These are phyloP conservation scores for Kokia cookei DNA, from an alignment of 441 rosid genomes.

Conservation along the genomic window DNA sequence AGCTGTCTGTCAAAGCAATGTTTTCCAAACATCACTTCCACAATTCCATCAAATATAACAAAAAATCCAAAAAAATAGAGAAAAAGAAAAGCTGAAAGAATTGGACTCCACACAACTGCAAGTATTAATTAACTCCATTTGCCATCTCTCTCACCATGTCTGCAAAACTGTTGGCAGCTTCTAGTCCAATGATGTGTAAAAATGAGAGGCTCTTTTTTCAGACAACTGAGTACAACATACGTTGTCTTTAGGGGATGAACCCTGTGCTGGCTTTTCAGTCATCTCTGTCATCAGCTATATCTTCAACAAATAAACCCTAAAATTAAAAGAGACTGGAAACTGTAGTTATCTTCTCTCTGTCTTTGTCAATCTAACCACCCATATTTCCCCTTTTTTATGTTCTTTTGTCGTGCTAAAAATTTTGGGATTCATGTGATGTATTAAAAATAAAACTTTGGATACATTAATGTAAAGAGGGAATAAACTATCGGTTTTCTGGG, in stretches of 20 bases:
- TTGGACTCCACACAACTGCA: too few relatives aligned
- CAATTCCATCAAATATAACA: too few relatives aligned
- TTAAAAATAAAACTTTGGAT: background rate
- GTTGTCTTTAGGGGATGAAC: conserved; percentile 33
- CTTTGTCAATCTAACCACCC: background rate
- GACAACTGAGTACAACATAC: conserved; percentile 6
- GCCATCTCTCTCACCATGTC: background rate
- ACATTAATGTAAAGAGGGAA: background rate
- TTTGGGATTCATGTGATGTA: background rate
- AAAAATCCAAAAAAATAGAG: too few relatives aligned
- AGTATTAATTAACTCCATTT: background rate
- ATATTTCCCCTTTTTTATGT: too few relatives aligned
- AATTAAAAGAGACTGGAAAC: too few relatives aligned
- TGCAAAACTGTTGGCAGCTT: background rate
- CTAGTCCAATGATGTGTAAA: conserved; percentile 17
- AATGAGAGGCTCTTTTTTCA: conserved; percentile 10
- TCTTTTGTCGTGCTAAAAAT: too few relatives aligned
- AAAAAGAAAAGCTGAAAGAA: background rate
- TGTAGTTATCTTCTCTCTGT: background rate
- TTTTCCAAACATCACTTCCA: too few relatives aligned
- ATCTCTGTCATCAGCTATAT: background rate
- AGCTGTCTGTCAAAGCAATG: background rate
- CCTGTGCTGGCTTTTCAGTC: conserved; percentile 22
- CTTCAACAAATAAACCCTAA: background rate
- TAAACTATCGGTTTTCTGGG: conserved; percentile 8